Evolutionary conservation across 2,329 filamentous ascomycete species (phyloP).

Genomic region (Aspergillus piperis): DNA sequence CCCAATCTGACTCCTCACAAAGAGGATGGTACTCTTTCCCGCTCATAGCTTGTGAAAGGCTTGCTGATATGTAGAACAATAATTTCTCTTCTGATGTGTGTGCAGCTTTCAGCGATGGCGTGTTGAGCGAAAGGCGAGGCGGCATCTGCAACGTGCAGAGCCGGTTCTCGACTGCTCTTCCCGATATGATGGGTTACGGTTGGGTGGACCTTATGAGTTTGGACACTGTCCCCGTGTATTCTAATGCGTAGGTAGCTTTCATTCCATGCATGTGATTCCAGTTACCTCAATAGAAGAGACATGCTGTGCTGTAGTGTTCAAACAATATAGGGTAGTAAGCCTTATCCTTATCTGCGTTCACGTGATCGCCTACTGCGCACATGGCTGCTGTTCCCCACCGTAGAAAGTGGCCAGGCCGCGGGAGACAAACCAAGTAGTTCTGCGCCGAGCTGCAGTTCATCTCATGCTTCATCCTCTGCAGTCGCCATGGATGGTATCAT

Average conservation of each 20-base stretch:
- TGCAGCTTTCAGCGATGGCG: constrained; percentile 30
- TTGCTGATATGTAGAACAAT: constrained; percentile 25
- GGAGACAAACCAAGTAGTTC: neutral
- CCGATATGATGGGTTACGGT: constrained; percentile 25
- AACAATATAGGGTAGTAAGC: neutral
- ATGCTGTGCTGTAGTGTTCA: neutral
- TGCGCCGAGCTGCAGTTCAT: neutral
- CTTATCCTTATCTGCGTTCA: neutral
- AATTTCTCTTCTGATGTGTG: constrained; percentile 19
- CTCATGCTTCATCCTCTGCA: neutral
- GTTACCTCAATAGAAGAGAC: neutral
- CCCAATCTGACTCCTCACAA: neutral
- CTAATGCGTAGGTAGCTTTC: constrained; percentile 26
- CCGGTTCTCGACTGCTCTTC: constrained; percentile 15
- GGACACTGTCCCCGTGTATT: constrained; percentile 33
- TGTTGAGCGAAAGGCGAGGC: constrained; percentile 11
- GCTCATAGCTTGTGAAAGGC: neutral
- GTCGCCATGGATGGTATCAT: constrained; percentile 38
- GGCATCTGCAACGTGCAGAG: constrained; percentile 6
- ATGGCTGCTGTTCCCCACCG: neutral
- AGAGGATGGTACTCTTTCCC: neutral
- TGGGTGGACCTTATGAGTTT: constrained; percentile 27
- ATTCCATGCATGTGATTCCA: neutral
- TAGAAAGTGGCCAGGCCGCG: neutral
- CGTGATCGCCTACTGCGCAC: neutral